phyloP scores from a whole-genome alignment of 257 asterid species.

The Solanum etuberosum region DNA sequence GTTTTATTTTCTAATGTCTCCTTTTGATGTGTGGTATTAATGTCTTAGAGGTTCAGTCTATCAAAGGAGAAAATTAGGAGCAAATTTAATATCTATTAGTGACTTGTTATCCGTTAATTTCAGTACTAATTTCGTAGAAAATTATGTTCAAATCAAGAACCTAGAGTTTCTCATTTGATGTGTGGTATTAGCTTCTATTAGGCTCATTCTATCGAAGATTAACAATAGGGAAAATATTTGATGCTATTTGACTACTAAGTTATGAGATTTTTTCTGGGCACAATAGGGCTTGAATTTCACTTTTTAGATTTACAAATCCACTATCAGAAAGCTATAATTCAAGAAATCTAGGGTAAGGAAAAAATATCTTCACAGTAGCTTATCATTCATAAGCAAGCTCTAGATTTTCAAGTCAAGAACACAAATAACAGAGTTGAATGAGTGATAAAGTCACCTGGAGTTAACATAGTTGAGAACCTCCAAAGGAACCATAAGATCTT shows the following conservation, averaged over 20 bases:
- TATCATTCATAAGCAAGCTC: background rate
- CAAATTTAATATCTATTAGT: background rate
- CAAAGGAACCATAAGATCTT: background rate
- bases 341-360: background rate
- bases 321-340: background rate
- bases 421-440: background rate
- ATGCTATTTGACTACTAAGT: background rate
- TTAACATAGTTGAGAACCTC: background rate
- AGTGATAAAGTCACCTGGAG: background rate
- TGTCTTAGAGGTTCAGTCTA: background rate
- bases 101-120: background rate
- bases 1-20: too few species aligned
- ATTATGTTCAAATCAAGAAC: too few species aligned
- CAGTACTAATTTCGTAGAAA: background rate
- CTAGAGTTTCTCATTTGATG: background rate
- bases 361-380: background rate
- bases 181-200: background rate
- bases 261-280: background rate
- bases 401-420: background rate
- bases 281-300: background rate
- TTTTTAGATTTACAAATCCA: too few species aligned
- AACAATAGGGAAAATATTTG: rapidly evolving
- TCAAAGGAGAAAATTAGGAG: too few species aligned
- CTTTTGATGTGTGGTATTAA: too few species aligned
- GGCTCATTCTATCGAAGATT: background rate